phyloP scores from a whole-genome alignment of 2,329 filamentous ascomycete genomes.

The Tolypocladium endophyticum region DNA sequence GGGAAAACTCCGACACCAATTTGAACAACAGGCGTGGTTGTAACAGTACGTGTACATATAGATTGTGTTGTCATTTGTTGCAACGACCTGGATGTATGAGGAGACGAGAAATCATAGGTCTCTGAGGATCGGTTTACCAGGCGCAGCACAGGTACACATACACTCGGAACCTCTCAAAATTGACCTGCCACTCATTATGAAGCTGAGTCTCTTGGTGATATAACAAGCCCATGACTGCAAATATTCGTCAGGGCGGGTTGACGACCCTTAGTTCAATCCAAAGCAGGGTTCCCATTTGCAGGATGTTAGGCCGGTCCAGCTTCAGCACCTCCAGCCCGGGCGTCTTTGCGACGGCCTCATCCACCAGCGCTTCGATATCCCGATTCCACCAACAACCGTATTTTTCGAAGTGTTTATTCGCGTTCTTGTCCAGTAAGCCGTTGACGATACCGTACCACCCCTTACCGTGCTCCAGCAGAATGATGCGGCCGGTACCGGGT shows the following conservation, averaged over 20 bases:
- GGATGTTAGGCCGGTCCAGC: conserved; percentile 38
- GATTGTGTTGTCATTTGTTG: conserved; percentile 12
- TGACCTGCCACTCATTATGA: conserved; percentile 7
- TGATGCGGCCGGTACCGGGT: conserved; percentile 46
- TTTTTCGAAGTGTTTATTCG: conserved; percentile 42
- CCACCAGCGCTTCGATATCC: conserved; percentile 45
- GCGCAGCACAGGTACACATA: conserved; percentile 2
- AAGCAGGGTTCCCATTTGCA: conserved; percentile 47
- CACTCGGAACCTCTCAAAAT: conserved; percentile 1
- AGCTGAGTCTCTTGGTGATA: background rate
- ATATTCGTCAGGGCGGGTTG: conserved; percentile 6
- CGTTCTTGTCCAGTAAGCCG: conserved; percentile 42
- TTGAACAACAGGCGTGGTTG: conserved; percentile 8
- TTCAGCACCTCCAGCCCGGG: conserved; percentile 47
- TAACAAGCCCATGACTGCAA: background rate
- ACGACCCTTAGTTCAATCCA: conserved; percentile 44
- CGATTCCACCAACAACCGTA: conserved; percentile 63
- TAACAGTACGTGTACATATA: conserved; percentile 21
- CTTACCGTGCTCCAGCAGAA: conserved; percentile 53
- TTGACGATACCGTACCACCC: conserved; percentile 46
- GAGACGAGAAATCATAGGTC: background rate
- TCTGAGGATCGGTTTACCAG: background rate
- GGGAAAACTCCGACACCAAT: background rate
- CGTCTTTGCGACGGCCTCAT: conserved; percentile 32
- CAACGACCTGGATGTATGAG: conserved; percentile 10